Percentiles rank a stretch among this genome's conserved stretches.
phyloP scores from a whole-genome alignment of 202 grass and related monocot genomes.

The Saccharum hybrid region DNA sequence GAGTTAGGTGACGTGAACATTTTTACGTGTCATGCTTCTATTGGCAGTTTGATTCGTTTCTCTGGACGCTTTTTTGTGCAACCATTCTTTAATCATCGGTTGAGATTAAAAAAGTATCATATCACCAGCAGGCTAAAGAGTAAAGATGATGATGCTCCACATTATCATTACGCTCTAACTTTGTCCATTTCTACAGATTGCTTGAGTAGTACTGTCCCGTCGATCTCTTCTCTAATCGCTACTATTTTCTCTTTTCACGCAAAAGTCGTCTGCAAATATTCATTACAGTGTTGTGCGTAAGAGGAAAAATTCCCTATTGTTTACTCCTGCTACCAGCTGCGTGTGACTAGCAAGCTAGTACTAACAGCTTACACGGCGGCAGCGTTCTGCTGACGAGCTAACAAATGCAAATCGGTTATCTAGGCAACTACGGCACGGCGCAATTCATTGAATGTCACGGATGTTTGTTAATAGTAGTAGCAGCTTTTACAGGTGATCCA shows the following conservation, averaged over 20 bases:
- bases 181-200: neutral
- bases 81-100: neutral
- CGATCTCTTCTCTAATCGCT: neutral
- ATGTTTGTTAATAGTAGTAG: neutral
- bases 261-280: constrained; percentile 40
- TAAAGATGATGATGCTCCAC: neutral
- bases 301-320: constrained; percentile 7
- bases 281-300: neutral
- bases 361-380: neutral
- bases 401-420: neutral
- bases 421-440: neutral
- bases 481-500: neutral
- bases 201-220: neutral
- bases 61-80: neutral
- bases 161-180: neutral
- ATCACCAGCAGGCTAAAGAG: neutral
- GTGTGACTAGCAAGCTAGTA: too few species aligned
- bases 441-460: neutral
- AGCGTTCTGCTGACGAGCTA: neutral
- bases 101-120: neutral
- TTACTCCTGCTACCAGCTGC: neutral
- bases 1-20: neutral
- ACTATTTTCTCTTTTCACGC: neutral
- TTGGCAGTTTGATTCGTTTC: neutral
- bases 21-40: neutral